A percentile compares a stretch with the other conserved stretches of the same genome.
Evolutionary conservation across 2,329 filamentous ascomycete genomes (phyloP).

Genomic region (Phyllosticta citriasiana): DNA sequence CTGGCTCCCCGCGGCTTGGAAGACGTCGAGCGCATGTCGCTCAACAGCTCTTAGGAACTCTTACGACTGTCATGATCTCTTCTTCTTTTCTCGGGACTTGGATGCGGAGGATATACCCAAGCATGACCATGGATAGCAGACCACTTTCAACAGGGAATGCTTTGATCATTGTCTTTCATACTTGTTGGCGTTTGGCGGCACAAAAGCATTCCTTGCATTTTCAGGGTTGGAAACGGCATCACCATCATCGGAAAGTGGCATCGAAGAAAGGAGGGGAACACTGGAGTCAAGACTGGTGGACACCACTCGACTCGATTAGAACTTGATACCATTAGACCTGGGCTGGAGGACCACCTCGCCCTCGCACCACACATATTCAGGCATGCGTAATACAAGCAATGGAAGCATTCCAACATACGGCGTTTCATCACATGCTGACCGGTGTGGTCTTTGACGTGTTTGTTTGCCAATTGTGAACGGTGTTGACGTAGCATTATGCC

Average conservation of each 20-base stretch:
- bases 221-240: not conserved
- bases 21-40: conserved; percentile 10
- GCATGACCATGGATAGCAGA: conserved; percentile 8
- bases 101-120: conserved; percentile 12
- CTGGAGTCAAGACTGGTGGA: no score
- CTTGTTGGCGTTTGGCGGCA: not conserved
- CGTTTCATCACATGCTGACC: not conserved
- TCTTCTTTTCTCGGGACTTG: conserved; percentile 1
- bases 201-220: conserved; percentile 1
- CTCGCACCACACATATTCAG: not conserved
- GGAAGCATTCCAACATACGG: not conserved
- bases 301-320: not conserved
- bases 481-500: no score
- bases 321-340: not conserved
- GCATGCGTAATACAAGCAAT: not conserved
- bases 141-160: not conserved
- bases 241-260: not conserved
- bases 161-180: not conserved
- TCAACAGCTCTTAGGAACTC: conserved; percentile 8
- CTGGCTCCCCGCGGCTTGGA: conserved; percentile 13
- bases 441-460: not conserved
- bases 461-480: not conserved
- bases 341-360: not conserved
- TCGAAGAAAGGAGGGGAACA: no score
- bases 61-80: not conserved